Conservation (phyloP, 1,284 basidiomycete genomes). For the Tilletia horrida region DNA sequence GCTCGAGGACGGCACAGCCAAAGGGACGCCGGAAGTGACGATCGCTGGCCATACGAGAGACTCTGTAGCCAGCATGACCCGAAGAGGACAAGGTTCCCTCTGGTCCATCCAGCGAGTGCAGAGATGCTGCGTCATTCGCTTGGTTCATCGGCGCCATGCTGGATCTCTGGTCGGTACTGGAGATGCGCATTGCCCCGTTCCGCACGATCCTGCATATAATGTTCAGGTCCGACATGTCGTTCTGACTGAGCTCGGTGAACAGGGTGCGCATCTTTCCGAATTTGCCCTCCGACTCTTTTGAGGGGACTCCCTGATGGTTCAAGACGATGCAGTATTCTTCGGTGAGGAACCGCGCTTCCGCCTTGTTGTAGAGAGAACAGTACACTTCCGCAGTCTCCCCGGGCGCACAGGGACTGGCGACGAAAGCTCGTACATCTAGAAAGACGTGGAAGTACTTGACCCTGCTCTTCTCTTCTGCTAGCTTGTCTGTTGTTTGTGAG, state of each 20-base stretch:
- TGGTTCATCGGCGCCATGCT: slow-evolving; percentile 58
- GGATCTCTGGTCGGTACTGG: slow-evolving; percentile 44
- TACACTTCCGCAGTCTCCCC: slow-evolving; percentile 89
- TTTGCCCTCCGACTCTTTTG: slow-evolving; percentile 61
- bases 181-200: slow-evolving; percentile 79
- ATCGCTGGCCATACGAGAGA: slow-evolving; percentile 37
- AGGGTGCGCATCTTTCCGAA: slow-evolving; percentile 57
- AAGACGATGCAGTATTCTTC: slow-evolving; percentile 89
- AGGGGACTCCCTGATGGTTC: slow-evolving; percentile 83
- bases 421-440: slow-evolving; percentile 84
- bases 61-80: slow-evolving; percentile 25
- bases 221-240: slow-evolving; percentile 67
- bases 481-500: slow-evolving; percentile 5
- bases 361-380: slow-evolving; percentile 86
- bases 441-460: slow-evolving; percentile 66
- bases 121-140: slow-evolving; percentile 47
- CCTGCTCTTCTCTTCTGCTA: slow-evolving; percentile 12
- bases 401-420: slow-evolving; percentile 79
- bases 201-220: slow-evolving; percentile 74
- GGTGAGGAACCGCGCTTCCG: slow-evolving; percentile 76
- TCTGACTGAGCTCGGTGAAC: slow-evolving; percentile 80
- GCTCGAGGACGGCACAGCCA: slow-evolving; percentile 85
- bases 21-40: slow-evolving; percentile 74
- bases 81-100: not conserved
- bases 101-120: slow-evolving; percentile 58